Conservation (phyloP, 768 basidiomycete species). For the Boletus subcaerulescens region DNA sequence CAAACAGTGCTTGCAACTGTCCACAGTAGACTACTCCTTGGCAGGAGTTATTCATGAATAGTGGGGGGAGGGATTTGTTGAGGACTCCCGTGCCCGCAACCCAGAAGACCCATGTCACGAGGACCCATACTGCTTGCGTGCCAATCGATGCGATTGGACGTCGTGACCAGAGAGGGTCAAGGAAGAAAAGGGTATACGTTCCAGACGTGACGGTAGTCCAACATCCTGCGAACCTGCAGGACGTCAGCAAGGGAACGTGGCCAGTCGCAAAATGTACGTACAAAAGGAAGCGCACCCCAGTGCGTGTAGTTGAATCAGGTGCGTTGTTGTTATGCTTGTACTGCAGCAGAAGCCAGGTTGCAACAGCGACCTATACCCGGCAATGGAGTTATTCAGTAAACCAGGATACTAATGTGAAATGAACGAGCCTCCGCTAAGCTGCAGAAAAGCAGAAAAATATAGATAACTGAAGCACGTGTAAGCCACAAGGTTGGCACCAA, state of each 20-base stretch:
- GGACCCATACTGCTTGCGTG: slow-evolving; percentile 56
- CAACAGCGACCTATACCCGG: slow-evolving; percentile 43
- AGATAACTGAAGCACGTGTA: slow-evolving; percentile 39
- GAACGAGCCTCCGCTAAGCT: slow-evolving; percentile 46
- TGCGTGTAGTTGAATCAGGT: slow-evolving; percentile 44
- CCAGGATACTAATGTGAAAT: neutral
- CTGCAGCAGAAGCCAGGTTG: slow-evolving; percentile 59
- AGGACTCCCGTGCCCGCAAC: slow-evolving; percentile 52
- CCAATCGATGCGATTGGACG: slow-evolving; percentile 55
- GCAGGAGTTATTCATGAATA: slow-evolving; percentile 44
- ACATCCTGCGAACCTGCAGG: slow-evolving; percentile 50
- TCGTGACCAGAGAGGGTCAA: slow-evolving; percentile 57
- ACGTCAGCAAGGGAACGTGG: slow-evolving; percentile 3
- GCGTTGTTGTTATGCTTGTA: slow-evolving; percentile 51
- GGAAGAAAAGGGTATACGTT: slow-evolving; percentile 52
- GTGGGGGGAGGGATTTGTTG: slow-evolving; percentile 45
- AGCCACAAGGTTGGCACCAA: slow-evolving; percentile 16
- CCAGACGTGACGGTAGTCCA: slow-evolving; percentile 60
- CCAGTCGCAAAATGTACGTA: slow-evolving; percentile 27
- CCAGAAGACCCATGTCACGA: slow-evolving; percentile 61
- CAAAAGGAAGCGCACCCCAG: slow-evolving; percentile 48
- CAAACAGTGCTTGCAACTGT: slow-evolving; percentile 54
- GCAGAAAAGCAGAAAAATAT: slow-evolving; percentile 47
- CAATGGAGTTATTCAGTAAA: slow-evolving; percentile 1
- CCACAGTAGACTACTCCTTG: slow-evolving; percentile 46